Percentiles rank a stretch among this genome's conserved stretches.
Evolutionary conservation across 768 basidiomycete species (phyloP).

Genomic region (Leccinum variicolor): DNA sequence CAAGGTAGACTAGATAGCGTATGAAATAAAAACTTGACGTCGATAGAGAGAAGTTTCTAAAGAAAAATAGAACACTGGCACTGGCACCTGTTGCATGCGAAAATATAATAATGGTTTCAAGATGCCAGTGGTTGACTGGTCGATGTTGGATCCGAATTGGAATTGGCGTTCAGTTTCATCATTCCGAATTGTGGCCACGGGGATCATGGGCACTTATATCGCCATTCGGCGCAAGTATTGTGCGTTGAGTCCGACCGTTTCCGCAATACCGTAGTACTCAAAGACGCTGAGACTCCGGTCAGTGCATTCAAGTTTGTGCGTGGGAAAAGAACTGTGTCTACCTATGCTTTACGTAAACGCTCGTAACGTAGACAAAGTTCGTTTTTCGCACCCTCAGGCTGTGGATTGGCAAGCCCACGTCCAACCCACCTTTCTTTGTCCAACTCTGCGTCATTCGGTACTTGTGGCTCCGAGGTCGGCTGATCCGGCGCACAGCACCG

Average conservation of each 20-base stretch:
- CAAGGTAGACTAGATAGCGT: background rate
- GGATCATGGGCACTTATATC: background rate
- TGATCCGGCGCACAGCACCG: too few species aligned
- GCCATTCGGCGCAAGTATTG: background rate
- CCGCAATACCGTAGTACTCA: background rate
- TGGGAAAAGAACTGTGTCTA: background rate
- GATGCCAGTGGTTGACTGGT: background rate
- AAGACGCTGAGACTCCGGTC: background rate
- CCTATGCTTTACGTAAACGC: too few species aligned
- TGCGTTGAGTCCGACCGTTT: background rate
- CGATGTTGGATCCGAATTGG: background rate
- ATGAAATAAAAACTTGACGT: background rate
- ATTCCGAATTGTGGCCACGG: background rate
- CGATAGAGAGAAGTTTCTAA: background rate
- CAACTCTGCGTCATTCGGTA: too few species aligned
- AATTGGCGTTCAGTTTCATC: background rate
- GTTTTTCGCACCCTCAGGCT: too few species aligned
- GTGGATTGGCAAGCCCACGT: too few species aligned
- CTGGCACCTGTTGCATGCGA: too few species aligned
- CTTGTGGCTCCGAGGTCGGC: too few species aligned
- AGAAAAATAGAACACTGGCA: background rate
- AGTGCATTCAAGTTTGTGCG: background rate
- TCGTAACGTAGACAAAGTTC: too few species aligned
- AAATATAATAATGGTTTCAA: too few species aligned
- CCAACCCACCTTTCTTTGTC: too few species aligned